These are phyloP conservation scores for Saksenaea oblongispora DNA, from an alignment of 371 early-diverging fungal species.

Conservation along the genomic window DNA sequence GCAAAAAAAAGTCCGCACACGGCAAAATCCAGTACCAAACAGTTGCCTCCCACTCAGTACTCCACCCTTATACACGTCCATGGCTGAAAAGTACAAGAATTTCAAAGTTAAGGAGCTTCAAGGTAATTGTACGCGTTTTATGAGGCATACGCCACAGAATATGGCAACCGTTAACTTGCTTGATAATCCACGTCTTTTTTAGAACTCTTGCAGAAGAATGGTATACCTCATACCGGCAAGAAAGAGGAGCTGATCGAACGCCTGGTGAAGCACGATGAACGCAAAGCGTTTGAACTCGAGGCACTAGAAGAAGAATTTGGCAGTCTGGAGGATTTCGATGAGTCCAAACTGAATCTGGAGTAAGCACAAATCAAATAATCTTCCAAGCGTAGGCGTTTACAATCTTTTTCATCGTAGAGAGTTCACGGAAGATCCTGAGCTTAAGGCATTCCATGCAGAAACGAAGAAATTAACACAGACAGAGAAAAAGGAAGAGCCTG, in stretches of 20 bases:
- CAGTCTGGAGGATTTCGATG: constrained; percentile 46
- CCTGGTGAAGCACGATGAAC: constrained; percentile 58
- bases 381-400: not conserved
- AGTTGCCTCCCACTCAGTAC: not conserved
- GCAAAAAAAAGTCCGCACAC: too few species aligned
- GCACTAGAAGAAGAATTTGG: constrained; percentile 48
- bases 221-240: constrained; percentile 62
- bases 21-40: too few species aligned
- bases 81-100: constrained; percentile 52
- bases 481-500: constrained; percentile 5
- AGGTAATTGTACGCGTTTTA: constrained; percentile 26
- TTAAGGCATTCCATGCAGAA: constrained; percentile 15
- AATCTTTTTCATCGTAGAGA: constrained; percentile 10
- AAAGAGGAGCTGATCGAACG: constrained; percentile 71
- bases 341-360: constrained; percentile 34
- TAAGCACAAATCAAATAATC: constrained; percentile 10
- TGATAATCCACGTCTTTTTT: not conserved
- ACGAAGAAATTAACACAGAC: not conserved
- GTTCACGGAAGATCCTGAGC: constrained; percentile 17
- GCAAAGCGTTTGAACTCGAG: constrained; percentile 48
- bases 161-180: not conserved
- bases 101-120: constrained; percentile 68
- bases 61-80: not conserved
- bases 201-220: constrained; percentile 60
- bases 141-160: not conserved